These are phyloP conservation scores for Kluyveromyces dobzhanskii DNA, from an alignment of 805 yeast genomes.

Conservation along the genomic window DNA sequence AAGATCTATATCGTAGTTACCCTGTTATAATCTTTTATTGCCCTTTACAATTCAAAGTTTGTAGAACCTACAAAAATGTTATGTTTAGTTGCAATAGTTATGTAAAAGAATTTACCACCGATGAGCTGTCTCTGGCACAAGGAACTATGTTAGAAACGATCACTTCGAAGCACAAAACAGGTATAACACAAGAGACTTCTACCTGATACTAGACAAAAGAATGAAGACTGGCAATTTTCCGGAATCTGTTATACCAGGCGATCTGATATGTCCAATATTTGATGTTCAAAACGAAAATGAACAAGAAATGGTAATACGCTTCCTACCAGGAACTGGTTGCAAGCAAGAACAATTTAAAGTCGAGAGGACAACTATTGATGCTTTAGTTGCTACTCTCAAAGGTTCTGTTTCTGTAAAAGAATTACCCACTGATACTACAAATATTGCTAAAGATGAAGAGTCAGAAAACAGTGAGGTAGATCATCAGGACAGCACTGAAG, in stretches of 20 bases:
- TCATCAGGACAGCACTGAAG: background rate
- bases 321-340: constrained; percentile 59
- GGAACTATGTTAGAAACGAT: too few species aligned
- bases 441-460: constrained; percentile 9
- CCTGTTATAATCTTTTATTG: too few species aligned
- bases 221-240: constrained; percentile 25
- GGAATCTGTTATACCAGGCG: constrained; percentile 67
- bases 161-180: too few species aligned
- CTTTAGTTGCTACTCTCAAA: constrained; percentile 49
- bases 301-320: constrained; percentile 33
- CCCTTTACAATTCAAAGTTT: too few species aligned
- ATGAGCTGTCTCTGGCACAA: too few species aligned
- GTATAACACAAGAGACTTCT: too few species aligned
- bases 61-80: too few species aligned
- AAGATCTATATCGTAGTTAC: too few species aligned
- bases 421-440: constrained; percentile 11
- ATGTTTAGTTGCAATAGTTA: too few species aligned
- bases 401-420: constrained; percentile 42
- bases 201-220: too few species aligned
- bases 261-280: constrained; percentile 55
- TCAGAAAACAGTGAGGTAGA: constrained; percentile 5
- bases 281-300: constrained; percentile 29
- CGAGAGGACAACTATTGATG: constrained; percentile 32
- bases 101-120: too few species aligned
- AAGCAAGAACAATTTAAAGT: constrained; percentile 39